Evolutionary conservation across 257 asterid species (phyloP), one percentile per base, ranked within the genome.

Genomic region (Jacaranda copaia): DNA sequence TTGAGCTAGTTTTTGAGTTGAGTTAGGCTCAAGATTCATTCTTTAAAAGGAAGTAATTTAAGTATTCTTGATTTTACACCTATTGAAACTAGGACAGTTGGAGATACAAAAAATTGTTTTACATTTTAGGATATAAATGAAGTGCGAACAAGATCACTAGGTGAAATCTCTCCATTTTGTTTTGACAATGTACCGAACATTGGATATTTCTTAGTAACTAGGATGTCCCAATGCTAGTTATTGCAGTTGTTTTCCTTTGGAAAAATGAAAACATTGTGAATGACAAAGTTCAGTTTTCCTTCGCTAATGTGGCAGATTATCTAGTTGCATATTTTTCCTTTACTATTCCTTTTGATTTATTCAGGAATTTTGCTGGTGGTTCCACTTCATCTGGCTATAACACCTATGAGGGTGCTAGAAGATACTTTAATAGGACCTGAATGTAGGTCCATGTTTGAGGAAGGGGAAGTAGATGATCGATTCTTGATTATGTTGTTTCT

Each of bases 331-430:
- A 40, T 49, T 39, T 25, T 63, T 36, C 19, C 16, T 46, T 65
- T 5, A 16, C 45, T 48, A 20, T 52, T 62, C 8, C 25, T 63
- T 72, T 5, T 14, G 19, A 48, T 72, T 67, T 48, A 49, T 72
- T 74, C 82, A 90, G 98, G 93, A 61, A 73, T 90, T 67, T 75
- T 84, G 19, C 84, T 90, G 82, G 95, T 85, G 86, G 96, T 91
- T 77, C 99, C 99, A 42, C 90, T 95, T 73, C 82, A 90, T 87
- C 81, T 95, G 75, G 92, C 97, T 2, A 95, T 95, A 70, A 95
- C 98, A 76, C 96, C 98, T n/a, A 93, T 88, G 96, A 87, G 94
- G 83, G 97, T 95, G 1, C 88, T 90, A 11, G 91, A 93, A 84
- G 99, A 95, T 86, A 96, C 99, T 64, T 69, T 95, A 25, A 77